These are phyloP conservation scores for Bryum argenteum DNA, from an alignment of 225 moss, liverwort and hornwort genomes.

Conservation along the genomic window DNA sequence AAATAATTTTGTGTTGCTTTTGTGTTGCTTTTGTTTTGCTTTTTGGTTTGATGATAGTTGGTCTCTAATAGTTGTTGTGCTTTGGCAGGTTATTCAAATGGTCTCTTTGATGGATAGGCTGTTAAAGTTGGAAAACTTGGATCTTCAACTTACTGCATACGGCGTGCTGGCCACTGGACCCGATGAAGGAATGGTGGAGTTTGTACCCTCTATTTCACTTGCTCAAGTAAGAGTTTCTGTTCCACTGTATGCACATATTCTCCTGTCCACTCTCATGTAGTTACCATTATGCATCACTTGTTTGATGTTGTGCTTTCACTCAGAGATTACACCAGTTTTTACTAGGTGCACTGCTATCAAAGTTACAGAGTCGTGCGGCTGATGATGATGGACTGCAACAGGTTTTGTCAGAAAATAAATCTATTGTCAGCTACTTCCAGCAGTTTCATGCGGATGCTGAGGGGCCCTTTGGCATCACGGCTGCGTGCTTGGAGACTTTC, in stretches of 20 bases:
- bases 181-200: conserved; percentile 97
- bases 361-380: not conserved
- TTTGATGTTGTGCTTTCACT: not conserved
- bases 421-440: conserved; percentile 80
- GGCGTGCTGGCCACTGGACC: conserved; percentile 89
- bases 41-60: not conserved
- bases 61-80: conserved; percentile 14
- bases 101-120: conserved; percentile 94
- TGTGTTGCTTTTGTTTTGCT: not conserved
- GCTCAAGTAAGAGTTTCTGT: conserved; percentile 66
- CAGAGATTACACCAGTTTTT: conserved; percentile 6
- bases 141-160: conserved; percentile 88
- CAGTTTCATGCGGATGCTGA: conserved; percentile 87
- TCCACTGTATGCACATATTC: not conserved
- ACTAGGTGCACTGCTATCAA: not conserved
- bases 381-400: conserved; percentile 36
- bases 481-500: conserved; percentile 91
- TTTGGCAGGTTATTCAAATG: conserved; percentile 90
- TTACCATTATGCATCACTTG: not conserved
- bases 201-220: conserved; percentile 79
- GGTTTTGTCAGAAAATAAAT: conserved; percentile 89
- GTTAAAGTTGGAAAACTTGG: conserved; percentile 89
- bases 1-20: not conserved
- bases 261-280: conserved; percentile 10
- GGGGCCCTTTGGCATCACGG: conserved; percentile 88